Evolutionary conservation across 2,329 filamentous ascomycete genomes (phyloP), one percentile per base, ranked within the genome.

Genomic region (Fusarium marasasianum): DNA sequence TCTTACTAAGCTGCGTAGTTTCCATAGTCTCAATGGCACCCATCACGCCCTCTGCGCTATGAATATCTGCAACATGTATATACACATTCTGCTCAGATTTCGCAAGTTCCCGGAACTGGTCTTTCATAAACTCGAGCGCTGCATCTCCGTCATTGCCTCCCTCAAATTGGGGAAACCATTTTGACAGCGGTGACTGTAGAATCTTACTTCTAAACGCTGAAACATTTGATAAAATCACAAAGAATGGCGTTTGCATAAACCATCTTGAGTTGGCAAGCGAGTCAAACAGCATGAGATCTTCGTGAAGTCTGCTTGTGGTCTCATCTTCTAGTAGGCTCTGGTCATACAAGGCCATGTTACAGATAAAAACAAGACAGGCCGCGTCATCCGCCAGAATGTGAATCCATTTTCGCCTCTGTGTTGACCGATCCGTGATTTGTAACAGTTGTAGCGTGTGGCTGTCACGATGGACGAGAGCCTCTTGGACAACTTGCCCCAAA

Each of bases 181-280:
- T 53, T 1, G 48, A 53, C 2, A 53, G 12, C 6, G 48, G 48
- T 6, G 31, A 37, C 4, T 37, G 31, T 1, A 15, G 12, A 20
- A 53, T 33, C n/a, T 26, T 53, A 2, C 10, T 37, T 15, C n/a
- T 14, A 6, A 53, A 53, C 0, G 17, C n/a, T 0, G 48, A 26
- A 3, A 11, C 9, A 4, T 53, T 53, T 20, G 48, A 37, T 6
- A 37, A 37, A 24, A 53, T 7, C 8, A 53, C n/a, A 4, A 53
- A 37, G 31, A 53, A 37, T 53, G n/a, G 48, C 31, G 48, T 53
- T 3, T 26, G 31, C 4, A 12, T 20, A 0, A 37, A 37, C 48
- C 48, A 53, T 7, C 2, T 37, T 15, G 48, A 53, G 48, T 37
- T 37, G 6, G 11, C 17, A 12, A 53, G 1, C 17, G 48, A 53